A percentile compares a stretch with the other conserved stretches of the same genome.
Evolutionary conservation across 441 rosid genomes (phyloP).

Genomic region (Croton setiger): DNA sequence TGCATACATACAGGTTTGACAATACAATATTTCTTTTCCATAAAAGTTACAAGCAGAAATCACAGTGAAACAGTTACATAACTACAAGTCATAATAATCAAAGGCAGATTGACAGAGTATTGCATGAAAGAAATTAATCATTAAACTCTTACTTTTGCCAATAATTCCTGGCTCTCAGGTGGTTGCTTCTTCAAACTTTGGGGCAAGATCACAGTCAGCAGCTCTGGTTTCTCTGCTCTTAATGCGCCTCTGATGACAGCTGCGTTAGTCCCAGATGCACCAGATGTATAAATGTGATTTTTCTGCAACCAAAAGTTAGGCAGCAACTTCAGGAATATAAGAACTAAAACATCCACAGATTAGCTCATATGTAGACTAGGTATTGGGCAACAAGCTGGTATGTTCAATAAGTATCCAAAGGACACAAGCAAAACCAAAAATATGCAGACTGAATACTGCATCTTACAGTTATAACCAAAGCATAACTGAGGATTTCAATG

Average conservation of each 20-base stretch:
- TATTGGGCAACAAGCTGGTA: background rate
- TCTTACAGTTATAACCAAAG: constrained; percentile 91
- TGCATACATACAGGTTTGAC: background rate
- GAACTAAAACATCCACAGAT: background rate
- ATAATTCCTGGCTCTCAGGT: constrained; percentile 92
- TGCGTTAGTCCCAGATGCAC: constrained; percentile 97
- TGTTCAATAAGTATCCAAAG: background rate
- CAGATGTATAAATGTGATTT: constrained; percentile 95
- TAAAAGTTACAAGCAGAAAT: background rate
- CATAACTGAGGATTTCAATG: constrained; percentile 95
- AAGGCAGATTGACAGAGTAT: background rate
- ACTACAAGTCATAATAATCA: background rate
- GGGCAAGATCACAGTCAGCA: constrained; percentile 87
- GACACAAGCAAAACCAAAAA: background rate
- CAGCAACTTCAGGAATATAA: constrained; percentile 26
- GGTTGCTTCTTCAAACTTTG: constrained; percentile 93
- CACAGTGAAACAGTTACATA: background rate
- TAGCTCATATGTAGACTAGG: background rate
- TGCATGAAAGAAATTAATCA: constrained; percentile 1
- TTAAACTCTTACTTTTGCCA: constrained; percentile 60
- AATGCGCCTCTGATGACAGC: constrained; percentile 98
- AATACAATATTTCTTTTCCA: background rate
- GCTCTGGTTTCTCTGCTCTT: constrained; percentile 93
- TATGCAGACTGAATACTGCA: constrained; percentile 15
- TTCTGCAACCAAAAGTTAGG: constrained; percentile 47